Conservation (phyloP, 2,329 filamentous ascomycete genomes). For the Ceratocystis eucalypticola region DNA sequence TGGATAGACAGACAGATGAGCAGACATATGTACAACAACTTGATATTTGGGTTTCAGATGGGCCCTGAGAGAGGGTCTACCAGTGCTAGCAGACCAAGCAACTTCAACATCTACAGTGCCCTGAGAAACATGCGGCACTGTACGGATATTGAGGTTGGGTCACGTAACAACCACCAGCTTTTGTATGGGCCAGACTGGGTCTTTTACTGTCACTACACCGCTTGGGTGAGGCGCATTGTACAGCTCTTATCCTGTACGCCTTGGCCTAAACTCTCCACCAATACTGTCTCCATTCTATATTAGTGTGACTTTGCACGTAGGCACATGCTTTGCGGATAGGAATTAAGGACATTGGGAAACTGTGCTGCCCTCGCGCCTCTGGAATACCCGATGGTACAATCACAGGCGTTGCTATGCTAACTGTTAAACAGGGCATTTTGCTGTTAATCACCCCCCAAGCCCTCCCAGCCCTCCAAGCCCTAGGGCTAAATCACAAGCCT, state of each 20-base stretch:
- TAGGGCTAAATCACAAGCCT: neutral
- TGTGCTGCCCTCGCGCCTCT: neutral
- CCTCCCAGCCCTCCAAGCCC: neutral
- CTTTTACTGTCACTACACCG: neutral
- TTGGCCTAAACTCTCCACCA: constrained; percentile 4
- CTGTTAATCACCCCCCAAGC: too few relatives aligned
- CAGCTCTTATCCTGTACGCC: neutral
- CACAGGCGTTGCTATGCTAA: constrained; percentile 1
- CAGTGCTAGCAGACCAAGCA: too few relatives aligned
- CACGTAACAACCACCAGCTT: neutral
- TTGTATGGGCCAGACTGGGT: neutral
- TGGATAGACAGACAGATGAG: too few relatives aligned
- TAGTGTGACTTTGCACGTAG: neutral
- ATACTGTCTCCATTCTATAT: neutral
- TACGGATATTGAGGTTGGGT: neutral
- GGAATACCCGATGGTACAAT: neutral
- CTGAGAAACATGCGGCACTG: neutral
- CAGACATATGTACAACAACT: too few relatives aligned
- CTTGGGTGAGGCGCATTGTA: neutral
- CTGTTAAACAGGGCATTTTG: neutral
- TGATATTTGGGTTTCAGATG: too few relatives aligned
- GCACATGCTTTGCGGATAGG: neutral
- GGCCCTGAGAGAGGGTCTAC: too few relatives aligned
- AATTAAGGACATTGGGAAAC: neutral
- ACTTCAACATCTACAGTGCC: neutral